Base-by-base conservation (phyloP, 225 moss, liverwort and hornwort species). In the Sphagnum tenellum region DNA sequence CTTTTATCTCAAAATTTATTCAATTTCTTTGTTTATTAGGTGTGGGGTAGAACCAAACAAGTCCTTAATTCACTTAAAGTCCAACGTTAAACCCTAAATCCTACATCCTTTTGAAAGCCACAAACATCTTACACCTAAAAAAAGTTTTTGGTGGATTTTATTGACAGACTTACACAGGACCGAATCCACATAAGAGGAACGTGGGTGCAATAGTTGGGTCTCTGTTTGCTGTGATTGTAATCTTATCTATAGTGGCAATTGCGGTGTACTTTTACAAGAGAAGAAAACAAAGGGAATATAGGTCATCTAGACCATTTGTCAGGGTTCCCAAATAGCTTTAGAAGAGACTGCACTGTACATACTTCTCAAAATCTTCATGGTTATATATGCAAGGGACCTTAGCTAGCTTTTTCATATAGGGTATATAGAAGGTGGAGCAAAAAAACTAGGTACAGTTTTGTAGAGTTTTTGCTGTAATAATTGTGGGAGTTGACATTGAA, bases 151-250 rank as follows among this genome's bases (percentile, higher is more conserved):
- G 29, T 29, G 0, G 29, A 29, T 29, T 29, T 61, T 57, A 9
- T 67, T 52, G 65, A 60, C 73, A 79, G 76, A 29, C 44, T 3
- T 49, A 44, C 49, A 44, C 4, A 49, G 62, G 45, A 4, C 51
- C 61, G 4, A 4, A 58, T 57, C 59, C 69, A 47, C 66, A 79
- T 69, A 71, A 66, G 44, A 82, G 62, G 55, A 79, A 74, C 48
- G 4, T 67, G 0, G 67, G 76, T 57, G 70, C 74, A 46, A 64
- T 83, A 46, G 79, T 70, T 14, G 76, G 83, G 44, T 69, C 49
- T 47, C 5, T 79, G 47, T 70, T 83, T 65, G 79, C 71, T 48
- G 67, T 77, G 5, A 67, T 83, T 64, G 66, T 73, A 54, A 67
- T 49, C 49, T 8, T 44, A 45, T 74, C 49, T 9, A n/a, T 76